Evolutionary conservation across 2,329 filamentous ascomycete genomes (phyloP).

Genomic region (Falciphora oryzae): DNA sequence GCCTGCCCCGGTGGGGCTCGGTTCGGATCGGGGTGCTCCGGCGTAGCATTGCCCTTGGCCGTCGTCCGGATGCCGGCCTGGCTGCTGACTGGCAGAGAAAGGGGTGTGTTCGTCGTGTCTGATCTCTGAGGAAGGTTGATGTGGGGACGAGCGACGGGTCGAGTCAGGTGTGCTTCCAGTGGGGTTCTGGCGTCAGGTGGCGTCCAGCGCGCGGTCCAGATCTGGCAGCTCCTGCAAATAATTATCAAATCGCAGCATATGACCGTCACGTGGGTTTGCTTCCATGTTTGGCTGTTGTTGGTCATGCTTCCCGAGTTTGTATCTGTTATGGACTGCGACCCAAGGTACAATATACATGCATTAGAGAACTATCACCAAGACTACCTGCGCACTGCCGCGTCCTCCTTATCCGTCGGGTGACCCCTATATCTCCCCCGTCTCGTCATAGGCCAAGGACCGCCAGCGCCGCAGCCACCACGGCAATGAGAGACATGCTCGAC

Average conservation of each 20-base stretch:
- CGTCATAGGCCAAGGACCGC: neutral
- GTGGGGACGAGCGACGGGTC: too few relatives aligned
- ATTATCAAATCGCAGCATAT: neutral
- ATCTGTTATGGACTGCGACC: too few relatives aligned
- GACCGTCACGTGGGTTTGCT: neutral
- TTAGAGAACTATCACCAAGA: too few relatives aligned
- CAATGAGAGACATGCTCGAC: neutral
- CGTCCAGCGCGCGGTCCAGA: neutral
- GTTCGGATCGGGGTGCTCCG: neutral
- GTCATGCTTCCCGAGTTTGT: too few relatives aligned
- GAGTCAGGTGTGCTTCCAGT: neutral
- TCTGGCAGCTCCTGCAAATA: neutral
- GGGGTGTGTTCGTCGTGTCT: neutral
- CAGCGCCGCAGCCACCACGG: neutral
- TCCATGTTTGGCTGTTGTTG: too few relatives aligned
- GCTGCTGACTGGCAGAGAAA: neutral
- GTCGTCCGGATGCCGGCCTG: neutral
- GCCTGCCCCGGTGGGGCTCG: neutral
- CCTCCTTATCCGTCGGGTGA: neutral
- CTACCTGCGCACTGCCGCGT: too few relatives aligned
- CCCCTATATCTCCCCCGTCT: too few relatives aligned
- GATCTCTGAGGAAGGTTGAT: neutral
- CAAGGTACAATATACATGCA: too few relatives aligned
- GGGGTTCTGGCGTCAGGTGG: neutral
- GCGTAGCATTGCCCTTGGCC: neutral